Evolutionary conservation across 2,329 filamentous ascomycete genomes (phyloP), one percentile per base, ranked within the genome.

Genomic region (Fusarium aywerte): DNA sequence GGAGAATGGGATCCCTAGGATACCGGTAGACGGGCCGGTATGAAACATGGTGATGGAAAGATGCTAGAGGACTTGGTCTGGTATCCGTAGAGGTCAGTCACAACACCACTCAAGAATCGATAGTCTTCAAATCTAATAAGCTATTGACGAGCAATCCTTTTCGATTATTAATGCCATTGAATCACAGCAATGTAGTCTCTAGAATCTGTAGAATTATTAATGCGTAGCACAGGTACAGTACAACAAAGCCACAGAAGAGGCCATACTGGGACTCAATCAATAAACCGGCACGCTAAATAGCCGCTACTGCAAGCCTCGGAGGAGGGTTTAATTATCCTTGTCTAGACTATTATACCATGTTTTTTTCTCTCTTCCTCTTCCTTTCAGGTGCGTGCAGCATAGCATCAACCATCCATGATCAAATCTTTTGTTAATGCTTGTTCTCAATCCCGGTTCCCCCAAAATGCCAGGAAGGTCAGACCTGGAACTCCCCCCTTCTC

Each of bases 231-330:
- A 27, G 20, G 36, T 36, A 59, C 29, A 51, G 21, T 15, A 16
- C 16, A 16, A 10, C 16, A 35, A 16, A 35, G 33, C n/a, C n/a
- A n/a, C 16, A 9, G 29, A 12, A 21, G 18, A 21, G 44, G n/a
- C 31, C 36, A 44, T 39, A 47, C 56, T 33, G 5, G 23, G 32
- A 21, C 21, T 70, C 69, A 71, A 61, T 73, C 71, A 73, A 74
- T 73, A 73, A 73, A 70, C 64, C 71, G 67, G 39, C 58, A 52
- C 70, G 66, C 71, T 73, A 73, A 38, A 69, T 21, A 38, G 35
- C 36, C 35, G 47, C 65, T 69, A 69, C 65, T 73, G 71, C 71
- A 73, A 64, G 62, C 69, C 66, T 49, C 45, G 13, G 16, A 45
- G 49, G 54, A 52, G 55, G 56, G 55, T 52, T 44, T 65, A 53